Base-by-base conservation (phyloP, 202 grass and related monocot genomes). In the Sporobolus alterniflorus region DNA sequence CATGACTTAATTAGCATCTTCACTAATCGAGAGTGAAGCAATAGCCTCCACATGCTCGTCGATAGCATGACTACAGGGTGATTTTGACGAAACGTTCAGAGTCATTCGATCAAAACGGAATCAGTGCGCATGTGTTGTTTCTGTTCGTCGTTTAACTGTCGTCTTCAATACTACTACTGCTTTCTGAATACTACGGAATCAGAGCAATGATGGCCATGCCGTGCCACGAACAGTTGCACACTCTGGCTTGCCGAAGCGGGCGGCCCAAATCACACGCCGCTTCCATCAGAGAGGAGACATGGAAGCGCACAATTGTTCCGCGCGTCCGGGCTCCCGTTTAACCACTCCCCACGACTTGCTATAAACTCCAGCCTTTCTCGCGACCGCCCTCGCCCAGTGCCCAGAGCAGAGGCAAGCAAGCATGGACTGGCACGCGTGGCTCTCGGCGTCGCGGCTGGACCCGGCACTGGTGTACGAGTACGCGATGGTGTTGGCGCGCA, bases 381-480 rank as follows among this genome's bases (percentile, higher is more conserved):
- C 48, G 48, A 51, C 20, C 48, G 17, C 48, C n/a, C n/a, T n/a
- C n/a, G n/a, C n/a, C n/a, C 48, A 51, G 48, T 17, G 48, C 48
- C 48, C 48, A 49, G 47, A 49, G 47, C 48, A 51, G 48, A 51
- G 48, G 5, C 25, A 5, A 29, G 24, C 7, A 48, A 46, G 57
- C 81, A 98, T 95, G 90, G 90, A 98, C 60, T 98, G 95, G 95
- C 82, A 93, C 79, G 84, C 92, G 60, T 98, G 95, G 95, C 88
- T 98, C 26, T 93, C 92, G 74, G 67, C 77, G 54, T 55, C 84
- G 74, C 32, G 77, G 67, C 86, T 98, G 41, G 92, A 95, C 1
- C 82, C 78, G 41, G 73, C 67, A 69, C 67, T 93, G 21, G 75
- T 88, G 71, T 89, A 93, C 76, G 88, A 95, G 55, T 93, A 94